These are phyloP conservation scores for Paramecium octaurelia DNA, from an alignment of 73 alveolate species.

Conservation along the genomic window DNA sequence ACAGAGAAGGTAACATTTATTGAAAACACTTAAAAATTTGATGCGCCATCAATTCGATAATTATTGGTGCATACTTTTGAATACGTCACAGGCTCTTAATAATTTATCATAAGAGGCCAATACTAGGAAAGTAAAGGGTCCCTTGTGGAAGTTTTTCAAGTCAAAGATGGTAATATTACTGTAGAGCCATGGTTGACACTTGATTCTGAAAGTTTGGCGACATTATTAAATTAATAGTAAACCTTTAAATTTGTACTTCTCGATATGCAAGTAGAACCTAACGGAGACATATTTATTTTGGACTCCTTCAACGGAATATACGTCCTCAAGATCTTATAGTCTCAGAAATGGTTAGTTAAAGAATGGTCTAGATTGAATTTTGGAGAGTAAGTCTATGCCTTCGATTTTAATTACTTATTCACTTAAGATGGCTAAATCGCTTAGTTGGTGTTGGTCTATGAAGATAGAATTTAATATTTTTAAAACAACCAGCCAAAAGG, in stretches of 20 bases:
- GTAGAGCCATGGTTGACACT: background rate
- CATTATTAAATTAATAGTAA: background rate
- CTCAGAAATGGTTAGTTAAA: background rate
- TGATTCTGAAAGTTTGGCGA: background rate
- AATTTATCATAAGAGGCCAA: background rate
- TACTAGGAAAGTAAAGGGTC: background rate
- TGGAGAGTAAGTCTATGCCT: background rate
- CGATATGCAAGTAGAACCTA: background rate
- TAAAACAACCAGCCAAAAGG: background rate
- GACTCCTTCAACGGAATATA: conserved; percentile 19
- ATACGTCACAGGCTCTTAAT: background rate
- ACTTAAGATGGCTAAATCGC: background rate
- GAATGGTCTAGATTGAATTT: background rate
- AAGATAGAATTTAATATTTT: conserved; percentile 23
- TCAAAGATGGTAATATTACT: background rate
- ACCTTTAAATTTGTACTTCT: background rate
- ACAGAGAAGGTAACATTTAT: background rate
- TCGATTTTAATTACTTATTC: background rate
- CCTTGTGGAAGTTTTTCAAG: background rate
- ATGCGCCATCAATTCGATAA: background rate
- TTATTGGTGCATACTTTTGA: background rate
- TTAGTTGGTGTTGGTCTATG: background rate
- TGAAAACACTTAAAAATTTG: background rate
- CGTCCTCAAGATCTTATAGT: background rate
- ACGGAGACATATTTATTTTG: background rate